phyloP scores from a whole-genome alignment of 1,139 yeast species.

The Yamadazyma siamensis region DNA sequence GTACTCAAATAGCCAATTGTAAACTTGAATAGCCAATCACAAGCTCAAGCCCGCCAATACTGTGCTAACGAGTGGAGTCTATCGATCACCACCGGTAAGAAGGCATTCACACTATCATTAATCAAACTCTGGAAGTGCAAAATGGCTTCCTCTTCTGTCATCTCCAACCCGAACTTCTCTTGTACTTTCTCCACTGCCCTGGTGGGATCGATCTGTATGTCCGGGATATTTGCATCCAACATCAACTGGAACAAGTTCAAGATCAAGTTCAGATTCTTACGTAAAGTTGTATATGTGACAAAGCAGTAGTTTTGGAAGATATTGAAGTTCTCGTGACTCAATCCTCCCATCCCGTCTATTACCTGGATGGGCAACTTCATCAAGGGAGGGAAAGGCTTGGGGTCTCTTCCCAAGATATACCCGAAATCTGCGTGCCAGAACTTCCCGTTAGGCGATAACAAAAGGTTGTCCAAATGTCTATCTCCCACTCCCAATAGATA shows the following conservation, averaged over 20 bases:
- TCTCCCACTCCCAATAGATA: slow-evolving; percentile 95
- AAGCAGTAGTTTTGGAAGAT: slow-evolving; percentile 91
- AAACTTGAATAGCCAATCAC: too few relatives aligned
- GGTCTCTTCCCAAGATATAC: slow-evolving; percentile 92
- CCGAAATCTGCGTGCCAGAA: slow-evolving; percentile 98
- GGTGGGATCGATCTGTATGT: slow-evolving; percentile 67
- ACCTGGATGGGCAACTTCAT: slow-evolving; percentile 97
- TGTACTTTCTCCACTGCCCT: slow-evolving; percentile 85
- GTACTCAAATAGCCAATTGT: background rate
- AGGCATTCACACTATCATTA: slow-evolving; percentile 90
- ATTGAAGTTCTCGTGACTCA: slow-evolving; percentile 77
- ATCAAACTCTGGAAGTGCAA: slow-evolving; percentile 90
- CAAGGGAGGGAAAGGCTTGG: slow-evolving; percentile 97
- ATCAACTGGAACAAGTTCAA: slow-evolving; percentile 87
- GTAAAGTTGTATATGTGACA: slow-evolving; percentile 84
- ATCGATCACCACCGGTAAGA: slow-evolving; percentile 92
- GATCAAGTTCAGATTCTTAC: slow-evolving; percentile 87
- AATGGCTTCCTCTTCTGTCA: slow-evolving; percentile 95
- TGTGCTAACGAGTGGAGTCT: slow-evolving; percentile 93
- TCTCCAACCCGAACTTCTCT: slow-evolving; percentile 88
- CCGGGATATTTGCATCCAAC: slow-evolving; percentile 94
- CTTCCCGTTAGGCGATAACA: slow-evolving; percentile 71
- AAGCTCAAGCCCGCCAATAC: slow-evolving; percentile 79
- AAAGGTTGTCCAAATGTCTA: slow-evolving; percentile 86
- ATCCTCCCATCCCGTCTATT: slow-evolving; percentile 97